Conservation (phyloP, 2,329 filamentous ascomycete genomes). For the Penicillium capsulatum region DNA sequence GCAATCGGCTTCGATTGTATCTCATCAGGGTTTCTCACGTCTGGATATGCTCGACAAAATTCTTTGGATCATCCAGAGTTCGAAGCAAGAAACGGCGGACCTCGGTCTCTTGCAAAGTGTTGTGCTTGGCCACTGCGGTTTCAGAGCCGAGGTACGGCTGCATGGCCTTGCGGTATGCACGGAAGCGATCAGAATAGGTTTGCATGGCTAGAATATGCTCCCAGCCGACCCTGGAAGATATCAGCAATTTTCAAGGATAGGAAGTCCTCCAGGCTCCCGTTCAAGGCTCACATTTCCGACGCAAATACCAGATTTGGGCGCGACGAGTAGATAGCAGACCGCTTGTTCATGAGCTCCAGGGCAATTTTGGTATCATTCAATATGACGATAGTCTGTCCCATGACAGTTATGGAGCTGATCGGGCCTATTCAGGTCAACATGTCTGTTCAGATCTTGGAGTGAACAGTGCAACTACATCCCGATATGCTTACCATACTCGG, state of each 20-base stretch:
- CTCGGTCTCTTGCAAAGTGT: conserved; percentile 45
- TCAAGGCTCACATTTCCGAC: conserved; percentile 35
- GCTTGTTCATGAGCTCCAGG: conserved; percentile 35
- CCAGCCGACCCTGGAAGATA: conserved; percentile 36
- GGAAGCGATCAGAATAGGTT: conserved; percentile 38
- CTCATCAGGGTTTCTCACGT: conserved; percentile 29
- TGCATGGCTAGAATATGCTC: conserved; percentile 30
- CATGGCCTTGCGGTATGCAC: conserved; percentile 45
- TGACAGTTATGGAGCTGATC: conserved; percentile 37
- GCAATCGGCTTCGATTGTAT: neutral
- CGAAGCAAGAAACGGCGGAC: conserved; percentile 44
- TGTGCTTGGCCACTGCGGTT: conserved; percentile 36
- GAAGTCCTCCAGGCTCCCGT: neutral
- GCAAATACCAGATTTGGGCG: conserved; percentile 31
- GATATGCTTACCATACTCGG: conserved; percentile 32
- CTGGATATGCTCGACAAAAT: conserved; percentile 42
- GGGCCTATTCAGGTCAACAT: conserved; percentile 26
- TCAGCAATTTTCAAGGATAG: neutral
- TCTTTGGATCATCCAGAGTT: conserved; percentile 38
- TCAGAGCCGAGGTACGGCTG: conserved; percentile 43
- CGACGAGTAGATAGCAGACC: conserved; percentile 29
- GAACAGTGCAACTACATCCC: neutral
- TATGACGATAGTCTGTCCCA: conserved; percentile 38
- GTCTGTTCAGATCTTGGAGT: no score
- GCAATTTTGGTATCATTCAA: conserved; percentile 33